Evolutionary conservation across 805 yeast genomes (phyloP).

Genomic region (Schizosaccharomyces japonicus): DNA sequence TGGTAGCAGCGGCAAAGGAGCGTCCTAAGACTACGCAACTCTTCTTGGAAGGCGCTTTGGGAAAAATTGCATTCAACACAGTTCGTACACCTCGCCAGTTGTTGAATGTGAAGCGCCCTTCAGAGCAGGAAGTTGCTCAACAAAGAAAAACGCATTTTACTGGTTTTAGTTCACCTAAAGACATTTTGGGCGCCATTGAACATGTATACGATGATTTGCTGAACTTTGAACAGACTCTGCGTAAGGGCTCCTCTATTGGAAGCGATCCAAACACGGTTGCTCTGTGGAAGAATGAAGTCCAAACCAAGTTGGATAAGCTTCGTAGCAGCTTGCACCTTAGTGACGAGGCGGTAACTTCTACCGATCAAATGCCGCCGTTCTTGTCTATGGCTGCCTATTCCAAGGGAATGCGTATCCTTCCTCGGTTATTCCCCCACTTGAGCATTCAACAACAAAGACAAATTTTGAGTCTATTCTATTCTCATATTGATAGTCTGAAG

Average conservation of each 20-base stretch:
- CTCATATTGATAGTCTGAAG: slow-evolving; percentile 54
- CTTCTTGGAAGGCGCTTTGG: slow-evolving; percentile 64
- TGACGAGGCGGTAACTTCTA: slow-evolving; percentile 30
- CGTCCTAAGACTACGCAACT: slow-evolving; percentile 38
- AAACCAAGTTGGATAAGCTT: slow-evolving; percentile 19
- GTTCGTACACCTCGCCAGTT: slow-evolving; percentile 77
- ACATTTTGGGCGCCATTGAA: slow-evolving; percentile 44
- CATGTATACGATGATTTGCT: slow-evolving; percentile 53
- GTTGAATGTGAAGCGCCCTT: slow-evolving; percentile 23
- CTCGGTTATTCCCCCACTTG: slow-evolving; percentile 67
- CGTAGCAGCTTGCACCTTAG: slow-evolving; percentile 63
- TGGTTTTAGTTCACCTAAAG: neutral
- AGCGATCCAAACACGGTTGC: slow-evolving; percentile 13
- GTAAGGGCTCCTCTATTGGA: slow-evolving; percentile 27
- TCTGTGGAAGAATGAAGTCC: slow-evolving; percentile 16
- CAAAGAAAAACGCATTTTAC: neutral
- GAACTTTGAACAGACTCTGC: slow-evolving; percentile 51
- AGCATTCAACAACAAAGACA: slow-evolving; percentile 53
- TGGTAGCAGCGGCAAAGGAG: slow-evolving; percentile 84
- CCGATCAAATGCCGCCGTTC: slow-evolving; percentile 42
- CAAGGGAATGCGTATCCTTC: slow-evolving; percentile 72
- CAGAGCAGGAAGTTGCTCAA: slow-evolving; percentile 3
- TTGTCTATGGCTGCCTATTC: slow-evolving; percentile 60
- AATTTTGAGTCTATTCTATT: slow-evolving; percentile 51
- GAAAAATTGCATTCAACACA: slow-evolving; percentile 55